Conservation (phyloP, 2,329 filamentous ascomycete species). For the Xylariales sp. region DNA sequence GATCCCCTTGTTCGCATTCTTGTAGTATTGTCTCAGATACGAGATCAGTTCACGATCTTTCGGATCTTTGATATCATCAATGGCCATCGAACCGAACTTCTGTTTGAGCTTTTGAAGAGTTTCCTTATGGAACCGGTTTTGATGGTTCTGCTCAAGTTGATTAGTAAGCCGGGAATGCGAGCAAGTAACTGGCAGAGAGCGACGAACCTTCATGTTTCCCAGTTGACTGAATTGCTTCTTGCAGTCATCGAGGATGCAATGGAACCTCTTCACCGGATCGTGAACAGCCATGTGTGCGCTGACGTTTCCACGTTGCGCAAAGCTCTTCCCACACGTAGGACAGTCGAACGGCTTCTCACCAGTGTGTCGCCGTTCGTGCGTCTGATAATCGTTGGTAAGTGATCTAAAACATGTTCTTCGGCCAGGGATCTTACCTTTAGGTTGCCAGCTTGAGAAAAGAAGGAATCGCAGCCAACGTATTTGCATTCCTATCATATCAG, state of each 20-base stretch:
- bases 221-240: slow-evolving; percentile 85
- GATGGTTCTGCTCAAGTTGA: slow-evolving; percentile 44
- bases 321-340: slow-evolving; percentile 72
- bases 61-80: slow-evolving; percentile 66
- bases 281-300: slow-evolving; percentile 81
- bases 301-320: slow-evolving; percentile 82
- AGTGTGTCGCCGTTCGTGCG: slow-evolving; percentile 81
- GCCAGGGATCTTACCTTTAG: slow-evolving; percentile 61
- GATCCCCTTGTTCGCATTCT: slow-evolving; percentile 97
- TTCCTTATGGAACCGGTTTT: slow-evolving; percentile 87
- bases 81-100: slow-evolving; percentile 62
- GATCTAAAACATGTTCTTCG: no score
- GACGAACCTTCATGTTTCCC: slow-evolving; percentile 79
- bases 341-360: slow-evolving; percentile 82
- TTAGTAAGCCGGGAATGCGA: background rate
- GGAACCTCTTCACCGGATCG: slow-evolving; percentile 69
- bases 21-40: slow-evolving; percentile 63
- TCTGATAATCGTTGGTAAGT: no score
- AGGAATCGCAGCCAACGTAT: slow-evolving; percentile 66
- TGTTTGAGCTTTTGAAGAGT: slow-evolving; percentile 65
- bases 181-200: background rate
- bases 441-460: slow-evolving; percentile 88
- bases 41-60: slow-evolving; percentile 68
- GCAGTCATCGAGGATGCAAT: slow-evolving; percentile 78
- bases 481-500: slow-evolving; percentile 50